These are phyloP conservation scores for carrot (Daucus carota) DNA, from an alignment of 129 eudicot species.

Conservation along the genomic window DNA sequence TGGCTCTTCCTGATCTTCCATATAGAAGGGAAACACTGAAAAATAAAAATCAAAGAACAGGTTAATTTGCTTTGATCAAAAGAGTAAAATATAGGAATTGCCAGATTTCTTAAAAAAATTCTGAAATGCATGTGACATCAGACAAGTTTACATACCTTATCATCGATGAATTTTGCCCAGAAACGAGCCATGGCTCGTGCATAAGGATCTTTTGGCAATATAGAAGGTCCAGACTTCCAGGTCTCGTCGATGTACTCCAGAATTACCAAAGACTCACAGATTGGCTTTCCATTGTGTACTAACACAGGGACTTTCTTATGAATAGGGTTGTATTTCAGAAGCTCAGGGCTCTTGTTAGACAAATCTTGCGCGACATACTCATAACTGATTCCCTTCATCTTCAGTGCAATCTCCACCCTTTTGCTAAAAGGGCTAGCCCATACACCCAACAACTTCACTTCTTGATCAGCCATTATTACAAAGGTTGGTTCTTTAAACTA, in stretches of 20 bases:
- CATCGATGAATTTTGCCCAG: conserved; percentile 37
- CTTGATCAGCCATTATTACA: background rate
- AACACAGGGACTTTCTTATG: conserved; percentile 36
- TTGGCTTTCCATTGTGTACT: conserved; percentile 27
- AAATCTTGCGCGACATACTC: conserved; percentile 25
- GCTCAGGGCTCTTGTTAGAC: conserved; percentile 17
- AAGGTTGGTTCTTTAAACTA: background rate
- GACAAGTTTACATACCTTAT: conserved; percentile 16
- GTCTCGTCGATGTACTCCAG: conserved; percentile 37
- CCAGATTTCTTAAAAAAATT: background rate
- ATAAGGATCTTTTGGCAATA: conserved; percentile 28
- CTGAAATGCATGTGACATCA: background rate
- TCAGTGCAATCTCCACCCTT: conserved; percentile 27
- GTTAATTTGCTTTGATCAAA: background rate
- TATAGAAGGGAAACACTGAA: conserved; percentile 17
- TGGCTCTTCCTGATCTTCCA: conserved; percentile 19
- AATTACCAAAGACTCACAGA: conserved; percentile 26
- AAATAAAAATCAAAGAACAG: background rate
- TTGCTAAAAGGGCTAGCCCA: conserved; percentile 24
- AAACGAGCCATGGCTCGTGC: conserved; percentile 31
- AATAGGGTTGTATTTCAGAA: conserved; percentile 29
- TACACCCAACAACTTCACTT: conserved; percentile 22
- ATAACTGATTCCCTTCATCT: conserved; percentile 26
- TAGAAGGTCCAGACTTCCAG: conserved; percentile 16
- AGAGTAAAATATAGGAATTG: too few relatives aligned